Conservation (phyloP, 371 early-diverging fungal genomes). For the Dichotomocladium elegans region DNA sequence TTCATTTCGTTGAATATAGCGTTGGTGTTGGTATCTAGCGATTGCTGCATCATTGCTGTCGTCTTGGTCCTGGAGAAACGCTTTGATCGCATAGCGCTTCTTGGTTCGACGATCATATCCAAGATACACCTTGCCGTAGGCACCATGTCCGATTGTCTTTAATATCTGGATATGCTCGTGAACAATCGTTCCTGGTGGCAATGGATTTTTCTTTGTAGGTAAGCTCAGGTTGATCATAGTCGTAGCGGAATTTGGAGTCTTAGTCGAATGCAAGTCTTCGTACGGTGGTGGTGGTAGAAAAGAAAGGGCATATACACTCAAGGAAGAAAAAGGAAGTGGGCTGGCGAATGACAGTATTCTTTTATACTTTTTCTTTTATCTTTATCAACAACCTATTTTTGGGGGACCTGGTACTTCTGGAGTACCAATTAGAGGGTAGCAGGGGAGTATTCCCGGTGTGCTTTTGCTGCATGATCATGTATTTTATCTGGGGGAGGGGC, state of each 20-base stretch:
- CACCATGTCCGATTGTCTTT: slow-evolving; percentile 63
- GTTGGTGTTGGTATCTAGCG: too few relatives aligned
- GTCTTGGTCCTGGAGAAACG: slow-evolving; percentile 51
- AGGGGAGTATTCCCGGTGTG: background rate
- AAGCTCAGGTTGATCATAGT: background rate
- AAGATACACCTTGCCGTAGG: slow-evolving; percentile 70
- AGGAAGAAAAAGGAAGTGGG: background rate
- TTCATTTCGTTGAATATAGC: slow-evolving; percentile 61
- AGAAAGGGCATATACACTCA: background rate
- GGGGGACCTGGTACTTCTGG: background rate
- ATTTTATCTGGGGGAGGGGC: too few relatives aligned
- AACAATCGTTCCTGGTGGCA: slow-evolving; percentile 29
- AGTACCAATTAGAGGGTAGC: background rate
- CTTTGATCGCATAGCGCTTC: slow-evolving; percentile 61
- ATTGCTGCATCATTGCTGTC: too few relatives aligned
- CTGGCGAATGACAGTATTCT: background rate
- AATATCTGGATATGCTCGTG: slow-evolving; percentile 28
- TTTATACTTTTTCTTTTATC: background rate
- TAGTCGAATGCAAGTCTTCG: background rate
- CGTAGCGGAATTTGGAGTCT: background rate
- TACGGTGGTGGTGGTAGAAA: background rate
- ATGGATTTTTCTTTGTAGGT: too few relatives aligned
- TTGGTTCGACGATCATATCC: slow-evolving; percentile 38
- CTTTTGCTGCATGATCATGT: background rate
- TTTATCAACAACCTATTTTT: background rate